phyloP scores from a whole-genome alignment of 2,329 filamentous ascomycete genomes.

The Aspergillus terreus region DNA sequence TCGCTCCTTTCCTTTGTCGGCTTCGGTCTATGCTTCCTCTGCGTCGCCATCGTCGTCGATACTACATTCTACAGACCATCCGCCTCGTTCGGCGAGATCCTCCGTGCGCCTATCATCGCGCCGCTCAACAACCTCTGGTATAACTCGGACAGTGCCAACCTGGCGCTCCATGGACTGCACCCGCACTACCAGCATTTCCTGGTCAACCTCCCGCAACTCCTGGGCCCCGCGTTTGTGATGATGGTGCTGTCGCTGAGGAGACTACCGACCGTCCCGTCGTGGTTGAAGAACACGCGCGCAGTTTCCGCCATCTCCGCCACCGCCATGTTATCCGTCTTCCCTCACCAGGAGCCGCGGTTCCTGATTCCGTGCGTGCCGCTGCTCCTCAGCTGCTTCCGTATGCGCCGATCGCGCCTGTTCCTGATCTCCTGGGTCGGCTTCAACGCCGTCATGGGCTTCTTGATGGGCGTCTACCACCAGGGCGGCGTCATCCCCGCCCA shows the following conservation, averaged over 20 bases:
- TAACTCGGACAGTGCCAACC: constrained; percentile 66
- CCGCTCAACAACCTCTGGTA: constrained; percentile 75
- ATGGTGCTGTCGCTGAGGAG: constrained; percentile 48
- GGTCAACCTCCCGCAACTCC: constrained; percentile 66
- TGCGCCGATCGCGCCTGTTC: constrained; percentile 40
- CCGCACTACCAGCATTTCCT: constrained; percentile 74
- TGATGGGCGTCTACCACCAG: constrained; percentile 54
- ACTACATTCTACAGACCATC: constrained; percentile 70
- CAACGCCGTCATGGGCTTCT: constrained; percentile 45
- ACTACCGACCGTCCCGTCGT: constrained; percentile 24
- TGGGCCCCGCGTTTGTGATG: constrained; percentile 65
- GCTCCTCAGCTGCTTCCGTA: constrained; percentile 46
- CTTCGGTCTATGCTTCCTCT: constrained; percentile 64
- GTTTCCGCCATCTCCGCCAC: constrained; percentile 43
- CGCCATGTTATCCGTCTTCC: constrained; percentile 43
- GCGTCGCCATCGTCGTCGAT: constrained; percentile 74
- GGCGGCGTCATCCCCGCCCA: constrained; percentile 51
- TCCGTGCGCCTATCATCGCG: constrained; percentile 64
- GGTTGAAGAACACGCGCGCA: constrained; percentile 38
- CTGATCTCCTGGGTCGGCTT: constrained; percentile 47
- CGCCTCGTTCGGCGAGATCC: constrained; percentile 31
- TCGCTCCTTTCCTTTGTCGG: constrained; percentile 61
- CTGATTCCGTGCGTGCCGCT: constrained; percentile 50
- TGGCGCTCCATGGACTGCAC: constrained; percentile 72
- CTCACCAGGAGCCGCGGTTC: constrained; percentile 53